These are phyloP conservation scores for Clohesyomyces aquaticus DNA, from an alignment of 495 filamentous ascomycete species.

Conservation along the genomic window DNA sequence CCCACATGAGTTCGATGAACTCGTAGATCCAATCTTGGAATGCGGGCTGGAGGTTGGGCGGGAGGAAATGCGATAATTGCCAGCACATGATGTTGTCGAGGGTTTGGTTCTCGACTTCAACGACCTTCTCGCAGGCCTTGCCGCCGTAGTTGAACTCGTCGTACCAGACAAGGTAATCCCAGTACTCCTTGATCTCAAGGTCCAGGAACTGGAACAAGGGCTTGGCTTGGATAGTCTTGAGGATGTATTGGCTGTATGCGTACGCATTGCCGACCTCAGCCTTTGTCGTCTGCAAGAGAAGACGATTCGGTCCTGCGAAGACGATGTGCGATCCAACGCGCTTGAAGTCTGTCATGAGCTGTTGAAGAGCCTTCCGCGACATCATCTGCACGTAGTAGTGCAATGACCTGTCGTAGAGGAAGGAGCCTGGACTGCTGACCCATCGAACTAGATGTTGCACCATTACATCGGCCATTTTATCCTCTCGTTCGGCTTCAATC, in stretches of 20 bases:
- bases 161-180: slow-evolving; percentile 99
- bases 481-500: slow-evolving; percentile 88
- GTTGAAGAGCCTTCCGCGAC: slow-evolving; percentile 92
- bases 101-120: slow-evolving; percentile 81
- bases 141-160: slow-evolving; percentile 99
- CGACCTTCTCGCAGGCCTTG: slow-evolving; percentile 82
- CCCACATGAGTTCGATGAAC: slow-evolving; percentile 94
- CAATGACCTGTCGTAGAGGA: slow-evolving; percentile 93
- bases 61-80: slow-evolving; percentile 91
- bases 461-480: slow-evolving; percentile 94
- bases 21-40: slow-evolving; percentile 95
- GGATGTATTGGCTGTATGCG: slow-evolving; percentile 93
- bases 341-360: slow-evolving; percentile 95
- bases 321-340: slow-evolving; percentile 93
- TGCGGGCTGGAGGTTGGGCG: slow-evolving; percentile 73
- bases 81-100: slow-evolving; percentile 97
- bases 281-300: slow-evolving; percentile 95
- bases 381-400: slow-evolving; percentile 99
- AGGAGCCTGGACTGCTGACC: slow-evolving; percentile 89
- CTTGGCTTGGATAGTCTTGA: slow-evolving; percentile 93
- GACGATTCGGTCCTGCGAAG: slow-evolving; percentile 84
- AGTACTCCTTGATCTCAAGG: slow-evolving; percentile 97
- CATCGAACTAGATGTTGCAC: slow-evolving; percentile 96
- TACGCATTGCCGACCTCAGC: slow-evolving; percentile 95
- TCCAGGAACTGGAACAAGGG: slow-evolving; percentile 97